Evolutionary conservation across 2,329 filamentous ascomycete species (phyloP).

Genomic region (Eutypa lata): DNA sequence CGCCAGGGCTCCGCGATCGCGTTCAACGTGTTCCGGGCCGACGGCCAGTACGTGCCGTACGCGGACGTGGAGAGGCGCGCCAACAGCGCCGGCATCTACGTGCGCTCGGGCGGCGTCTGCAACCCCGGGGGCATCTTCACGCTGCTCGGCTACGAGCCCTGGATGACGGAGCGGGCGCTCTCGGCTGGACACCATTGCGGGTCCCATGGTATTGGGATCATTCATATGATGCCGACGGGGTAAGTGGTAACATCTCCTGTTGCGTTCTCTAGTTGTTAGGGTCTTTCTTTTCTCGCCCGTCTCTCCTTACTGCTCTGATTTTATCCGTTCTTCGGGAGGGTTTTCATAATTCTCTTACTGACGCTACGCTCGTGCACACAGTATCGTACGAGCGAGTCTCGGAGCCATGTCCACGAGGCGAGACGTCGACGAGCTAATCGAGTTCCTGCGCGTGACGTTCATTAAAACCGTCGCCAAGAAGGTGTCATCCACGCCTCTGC

Average conservation of each 20-base stretch:
- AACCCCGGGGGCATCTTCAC: conserved; percentile 45
- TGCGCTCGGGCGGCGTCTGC: conserved; percentile 57
- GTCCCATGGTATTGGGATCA: conserved; percentile 48
- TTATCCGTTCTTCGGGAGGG: too few species aligned
- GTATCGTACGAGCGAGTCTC: conserved; percentile 58
- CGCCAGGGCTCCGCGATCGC: conserved; percentile 61
- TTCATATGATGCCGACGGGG: conserved; percentile 54
- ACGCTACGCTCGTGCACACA: conserved; percentile 11
- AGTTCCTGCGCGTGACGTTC: conserved; percentile 42
- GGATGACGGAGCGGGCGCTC: conserved; percentile 53
- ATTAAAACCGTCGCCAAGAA: conserved; percentile 19
- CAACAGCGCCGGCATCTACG: conserved; percentile 52
- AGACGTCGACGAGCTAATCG: conserved; percentile 49
- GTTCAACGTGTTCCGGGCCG: conserved; percentile 56
- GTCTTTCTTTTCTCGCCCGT: too few species aligned
- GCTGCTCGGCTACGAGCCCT: conserved; percentile 48
- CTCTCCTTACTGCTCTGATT: too few species aligned
- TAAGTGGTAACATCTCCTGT: conserved; percentile 19
- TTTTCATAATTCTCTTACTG: too few species aligned
- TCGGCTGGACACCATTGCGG: conserved; percentile 57
- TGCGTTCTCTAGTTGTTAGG: background rate
- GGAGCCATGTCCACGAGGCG: conserved; percentile 58
- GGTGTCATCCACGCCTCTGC: conserved; percentile 6
- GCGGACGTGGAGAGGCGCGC: conserved; percentile 57
- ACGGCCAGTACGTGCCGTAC: conserved; percentile 54